These are phyloP conservation scores for Phytophthora sojae DNA, from an alignment of 352 stramenopile genomes.

Conservation along the genomic window DNA sequence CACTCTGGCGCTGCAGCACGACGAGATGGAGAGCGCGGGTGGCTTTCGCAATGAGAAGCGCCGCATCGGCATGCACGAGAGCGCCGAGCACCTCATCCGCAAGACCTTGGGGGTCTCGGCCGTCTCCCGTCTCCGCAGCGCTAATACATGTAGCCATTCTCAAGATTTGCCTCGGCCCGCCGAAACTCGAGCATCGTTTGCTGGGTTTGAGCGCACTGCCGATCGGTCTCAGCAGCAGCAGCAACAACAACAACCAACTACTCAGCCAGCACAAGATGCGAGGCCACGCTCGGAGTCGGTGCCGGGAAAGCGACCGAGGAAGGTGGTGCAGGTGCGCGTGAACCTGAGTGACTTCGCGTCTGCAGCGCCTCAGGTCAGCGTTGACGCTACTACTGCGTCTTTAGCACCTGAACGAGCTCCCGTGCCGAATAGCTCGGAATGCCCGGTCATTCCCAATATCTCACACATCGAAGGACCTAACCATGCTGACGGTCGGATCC, in stretches of 20 bases:
- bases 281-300: constrained; percentile 7
- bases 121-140: constrained; percentile 4
- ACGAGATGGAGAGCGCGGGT: constrained; percentile 58
- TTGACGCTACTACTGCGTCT: not conserved
- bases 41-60: constrained; percentile 36
- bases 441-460: not conserved
- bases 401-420: not conserved
- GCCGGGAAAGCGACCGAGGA: constrained; percentile 24
- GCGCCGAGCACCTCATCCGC: constrained; percentile 31
- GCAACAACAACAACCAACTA: constrained; percentile 3
- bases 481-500: not conserved
- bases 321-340: constrained; percentile 59
- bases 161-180: not conserved
- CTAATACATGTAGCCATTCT: not conserved
- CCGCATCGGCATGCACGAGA: constrained; percentile 31
- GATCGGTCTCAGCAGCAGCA: not conserved
- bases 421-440: not conserved
- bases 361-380: not conserved
- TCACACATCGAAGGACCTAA: not conserved
- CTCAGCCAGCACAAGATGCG: not conserved
- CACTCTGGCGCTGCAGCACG: constrained; percentile 70
- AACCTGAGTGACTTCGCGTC: constrained; percentile 46
- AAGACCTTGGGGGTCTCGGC: constrained; percentile 27
- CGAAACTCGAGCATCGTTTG: not conserved
- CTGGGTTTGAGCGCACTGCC: not conserved